phyloP scores from a whole-genome alignment of 176 grass and related monocot genomes.

The Musa schizocarpa region DNA sequence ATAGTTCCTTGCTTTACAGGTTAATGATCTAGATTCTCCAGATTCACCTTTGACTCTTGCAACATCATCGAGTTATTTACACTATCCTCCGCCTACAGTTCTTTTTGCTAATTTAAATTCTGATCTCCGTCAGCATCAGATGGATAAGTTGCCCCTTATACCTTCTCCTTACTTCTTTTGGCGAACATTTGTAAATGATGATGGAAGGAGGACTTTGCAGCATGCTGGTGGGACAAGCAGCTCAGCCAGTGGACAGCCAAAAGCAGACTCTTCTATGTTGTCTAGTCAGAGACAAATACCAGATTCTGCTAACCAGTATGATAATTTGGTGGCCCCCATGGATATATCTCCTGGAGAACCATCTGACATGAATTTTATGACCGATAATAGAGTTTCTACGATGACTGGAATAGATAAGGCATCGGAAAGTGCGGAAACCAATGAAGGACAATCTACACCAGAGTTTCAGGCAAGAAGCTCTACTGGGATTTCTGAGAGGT shows the following conservation, averaged over 20 bases:
- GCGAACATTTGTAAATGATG: conserved; percentile 33
- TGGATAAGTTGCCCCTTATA: conserved; percentile 11
- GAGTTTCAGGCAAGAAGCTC: conserved; percentile 27
- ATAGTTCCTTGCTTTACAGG: conserved; percentile 33
- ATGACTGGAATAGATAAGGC: conserved; percentile 18
- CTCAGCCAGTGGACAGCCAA: conserved; percentile 33
- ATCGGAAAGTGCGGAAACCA: conserved; percentile 2
- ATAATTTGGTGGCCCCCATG: no score
- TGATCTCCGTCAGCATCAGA: conserved; percentile 39
- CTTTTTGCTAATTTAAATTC: conserved; percentile 60
- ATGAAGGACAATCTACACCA: conserved; percentile 9
- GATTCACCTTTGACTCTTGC: conserved; percentile 73
- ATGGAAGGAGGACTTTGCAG: conserved; percentile 25
- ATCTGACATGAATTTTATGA: no score
- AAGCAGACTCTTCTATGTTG: conserved; percentile 17
- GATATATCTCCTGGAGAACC: no score
- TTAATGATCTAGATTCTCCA: conserved; percentile 86
- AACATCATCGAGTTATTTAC: conserved; percentile 81
- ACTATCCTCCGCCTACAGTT: conserved; percentile 59
- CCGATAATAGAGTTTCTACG: not conserved
- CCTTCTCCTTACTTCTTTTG: conserved; percentile 34
- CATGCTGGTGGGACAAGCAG: conserved; percentile 14
- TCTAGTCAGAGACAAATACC: no score
- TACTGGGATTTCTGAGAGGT: conserved; percentile 24
- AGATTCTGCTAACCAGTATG: no score